Evolutionary conservation across 2,329 filamentous ascomycete genomes (phyloP).

Genomic region (Akanthomyces dipterigenus): DNA sequence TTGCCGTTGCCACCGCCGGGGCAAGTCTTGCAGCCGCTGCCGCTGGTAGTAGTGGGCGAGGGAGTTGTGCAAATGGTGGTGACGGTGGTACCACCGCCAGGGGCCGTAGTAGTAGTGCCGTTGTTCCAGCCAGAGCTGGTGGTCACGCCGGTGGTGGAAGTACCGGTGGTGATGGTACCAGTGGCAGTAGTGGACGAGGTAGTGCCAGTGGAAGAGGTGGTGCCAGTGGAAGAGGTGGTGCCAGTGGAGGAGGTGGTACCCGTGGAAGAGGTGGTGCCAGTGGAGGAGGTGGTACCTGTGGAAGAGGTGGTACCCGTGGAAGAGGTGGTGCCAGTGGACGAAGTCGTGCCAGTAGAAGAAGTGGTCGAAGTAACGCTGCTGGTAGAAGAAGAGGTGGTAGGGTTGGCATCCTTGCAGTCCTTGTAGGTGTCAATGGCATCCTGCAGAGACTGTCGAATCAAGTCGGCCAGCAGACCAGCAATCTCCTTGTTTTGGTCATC

Average conservation of each 20-base stretch:
- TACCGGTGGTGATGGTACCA: neutral
- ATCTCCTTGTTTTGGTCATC: neutral
- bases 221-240: neutral
- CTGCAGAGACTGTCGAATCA: neutral
- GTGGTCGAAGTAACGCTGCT: too few relatives aligned
- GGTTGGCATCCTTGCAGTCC: constrained; percentile 3
- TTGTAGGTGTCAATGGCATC: neutral
- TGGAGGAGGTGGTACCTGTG: neutral
- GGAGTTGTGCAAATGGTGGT: constrained; percentile 3
- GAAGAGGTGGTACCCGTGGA: neutral
- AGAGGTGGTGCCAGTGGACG: neutral
- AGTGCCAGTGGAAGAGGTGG: neutral
- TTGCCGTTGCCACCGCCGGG: neutral
- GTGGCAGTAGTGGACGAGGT: neutral
- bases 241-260: neutral
- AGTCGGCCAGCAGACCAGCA: neutral
- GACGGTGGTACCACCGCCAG: neutral
- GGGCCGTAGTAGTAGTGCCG: neutral
- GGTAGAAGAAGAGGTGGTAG: too few relatives aligned
- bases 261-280: neutral
- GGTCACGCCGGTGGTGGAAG: neutral
- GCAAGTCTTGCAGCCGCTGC: constrained; percentile 6
- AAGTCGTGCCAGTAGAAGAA: neutral
- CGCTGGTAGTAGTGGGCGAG: neutral
- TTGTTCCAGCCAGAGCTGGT: neutral